phyloP scores from a whole-genome alignment of 768 basidiomycete species.

The Termitomyces sp. region DNA sequence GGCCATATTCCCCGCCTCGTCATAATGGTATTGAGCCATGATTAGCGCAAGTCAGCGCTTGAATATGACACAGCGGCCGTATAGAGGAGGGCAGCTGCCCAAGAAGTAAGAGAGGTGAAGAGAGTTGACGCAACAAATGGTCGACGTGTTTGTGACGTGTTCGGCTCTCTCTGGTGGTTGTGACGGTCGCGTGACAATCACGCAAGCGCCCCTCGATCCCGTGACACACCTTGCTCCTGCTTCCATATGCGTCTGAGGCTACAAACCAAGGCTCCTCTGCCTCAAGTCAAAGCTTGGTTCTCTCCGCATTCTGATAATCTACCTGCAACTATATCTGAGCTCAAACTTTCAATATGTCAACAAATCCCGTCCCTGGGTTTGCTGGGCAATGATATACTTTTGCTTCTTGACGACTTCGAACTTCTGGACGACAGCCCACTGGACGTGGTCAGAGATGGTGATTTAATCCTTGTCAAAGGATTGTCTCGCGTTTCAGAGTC shows the following conservation, averaged over 20 bases:
- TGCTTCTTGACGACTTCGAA: slow-evolving; percentile 47
- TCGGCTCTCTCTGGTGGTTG: slow-evolving; percentile 17
- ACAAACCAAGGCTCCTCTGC: slow-evolving; percentile 44
- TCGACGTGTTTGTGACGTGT: slow-evolving; percentile 23
- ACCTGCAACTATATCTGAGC: slow-evolving; percentile 25
- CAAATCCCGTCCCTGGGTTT: slow-evolving; percentile 29
- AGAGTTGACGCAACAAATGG: neutral
- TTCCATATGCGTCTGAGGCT: slow-evolving; percentile 52
- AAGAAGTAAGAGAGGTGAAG: neutral
- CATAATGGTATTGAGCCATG: slow-evolving; percentile 82
- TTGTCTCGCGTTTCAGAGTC: slow-evolving; percentile 1
- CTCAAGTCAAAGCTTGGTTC: slow-evolving; percentile 52
- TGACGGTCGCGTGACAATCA: slow-evolving; percentile 17
- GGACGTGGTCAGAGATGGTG: slow-evolving; percentile 44
- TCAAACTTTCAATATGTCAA: slow-evolving; percentile 35
- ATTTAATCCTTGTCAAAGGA: slow-evolving; percentile 36
- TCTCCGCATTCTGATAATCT: slow-evolving; percentile 26
- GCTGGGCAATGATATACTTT: slow-evolving; percentile 18
- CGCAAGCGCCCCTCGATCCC: slow-evolving; percentile 4
- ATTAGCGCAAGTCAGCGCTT: neutral
- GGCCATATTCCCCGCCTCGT: slow-evolving; percentile 84
- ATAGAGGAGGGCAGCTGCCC: neutral
- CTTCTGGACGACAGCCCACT: slow-evolving; percentile 38
- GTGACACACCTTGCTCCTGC: neutral
- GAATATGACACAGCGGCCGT: neutral